Percentiles rank a stretch among this genome's conserved stretches.
These are phyloP conservation scores for Leptographium flavum DNA, from an alignment of 2,329 filamentous ascomycete genomes.

Conservation along the genomic window DNA sequence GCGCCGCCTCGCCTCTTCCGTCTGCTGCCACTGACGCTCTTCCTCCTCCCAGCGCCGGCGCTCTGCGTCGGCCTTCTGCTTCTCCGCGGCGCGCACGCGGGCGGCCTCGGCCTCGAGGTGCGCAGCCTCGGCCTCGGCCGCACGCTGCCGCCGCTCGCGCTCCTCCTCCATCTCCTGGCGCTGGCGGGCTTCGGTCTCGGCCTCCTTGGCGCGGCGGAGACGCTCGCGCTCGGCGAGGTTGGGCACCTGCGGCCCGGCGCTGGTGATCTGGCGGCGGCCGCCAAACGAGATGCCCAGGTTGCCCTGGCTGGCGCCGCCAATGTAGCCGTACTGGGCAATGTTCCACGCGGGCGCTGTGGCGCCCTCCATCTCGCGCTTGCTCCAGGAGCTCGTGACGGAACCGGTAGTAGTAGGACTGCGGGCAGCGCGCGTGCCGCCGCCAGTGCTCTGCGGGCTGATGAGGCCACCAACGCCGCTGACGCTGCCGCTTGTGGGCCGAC, in stretches of 20 bases:
- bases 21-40: slow-evolving; percentile 60
- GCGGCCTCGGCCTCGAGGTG: slow-evolving; percentile 44
- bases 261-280: slow-evolving; percentile 83
- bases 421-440: slow-evolving; percentile 28
- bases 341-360: slow-evolving; percentile 89
- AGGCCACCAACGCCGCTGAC: slow-evolving; percentile 9
- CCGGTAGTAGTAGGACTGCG: slow-evolving; percentile 42
- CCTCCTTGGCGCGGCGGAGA: slow-evolving; percentile 37
- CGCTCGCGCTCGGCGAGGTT: slow-evolving; percentile 77
- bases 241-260: slow-evolving; percentile 62
- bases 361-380: slow-evolving; percentile 67
- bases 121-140: slow-evolving; percentile 41
- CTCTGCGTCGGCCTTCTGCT: slow-evolving; percentile 44
- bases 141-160: slow-evolving; percentile 26
- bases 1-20: slow-evolving; percentile 47
- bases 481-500: slow-evolving; percentile 51
- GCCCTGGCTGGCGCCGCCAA: slow-evolving; percentile 92
- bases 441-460: background rate
- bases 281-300: slow-evolving; percentile 92
- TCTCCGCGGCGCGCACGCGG: slow-evolving; percentile 44
- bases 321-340: slow-evolving; percentile 95
- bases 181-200: slow-evolving; percentile 43
- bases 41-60: slow-evolving; percentile 61
- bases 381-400: slow-evolving; percentile 72
- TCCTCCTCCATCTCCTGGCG: slow-evolving; percentile 36